Percentiles rank a stretch among this genome's conserved stretches.
Evolutionary conservation across 306 rosid species (phyloP).

Genomic region (Parietaria judaica): DNA sequence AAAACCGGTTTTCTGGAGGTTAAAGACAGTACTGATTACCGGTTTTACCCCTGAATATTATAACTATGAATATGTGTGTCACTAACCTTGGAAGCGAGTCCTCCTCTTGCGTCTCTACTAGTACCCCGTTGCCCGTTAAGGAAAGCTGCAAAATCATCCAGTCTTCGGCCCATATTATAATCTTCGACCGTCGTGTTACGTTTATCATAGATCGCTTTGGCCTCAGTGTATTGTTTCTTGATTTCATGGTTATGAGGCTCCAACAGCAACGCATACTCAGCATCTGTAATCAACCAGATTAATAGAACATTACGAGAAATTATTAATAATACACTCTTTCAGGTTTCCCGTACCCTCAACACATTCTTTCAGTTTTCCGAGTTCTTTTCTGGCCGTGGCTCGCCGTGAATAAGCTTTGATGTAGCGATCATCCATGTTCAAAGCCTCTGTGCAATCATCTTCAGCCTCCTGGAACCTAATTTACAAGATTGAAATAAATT

Average conservation of each 20-base stretch:
- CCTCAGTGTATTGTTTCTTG: constrained; percentile 80
- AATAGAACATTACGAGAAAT: constrained; percentile 5
- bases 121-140: no score
- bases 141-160: no score
- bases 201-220: constrained; percentile 66
- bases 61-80: no score
- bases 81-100: no score
- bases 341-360: constrained; percentile 56
- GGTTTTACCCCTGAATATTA: no score
- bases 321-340: constrained; percentile 6
- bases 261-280: constrained; percentile 83
- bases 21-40: no score
- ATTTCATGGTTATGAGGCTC: constrained; percentile 89
- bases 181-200: no score
- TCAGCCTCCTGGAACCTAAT: constrained; percentile 77
- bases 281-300: constrained; percentile 56
- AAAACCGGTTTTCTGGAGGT: no score
- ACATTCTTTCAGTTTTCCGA: constrained; percentile 68
- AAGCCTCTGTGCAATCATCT: constrained; percentile 93
- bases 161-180: no score
- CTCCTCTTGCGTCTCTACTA: no score
- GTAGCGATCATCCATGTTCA: constrained; percentile 86
- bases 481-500: constrained; percentile 10
- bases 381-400: constrained; percentile 86
- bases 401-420: constrained; percentile 93